phyloP scores from a whole-genome alignment of 257 asterid genomes.

The Ophiorrhiza pumila region DNA sequence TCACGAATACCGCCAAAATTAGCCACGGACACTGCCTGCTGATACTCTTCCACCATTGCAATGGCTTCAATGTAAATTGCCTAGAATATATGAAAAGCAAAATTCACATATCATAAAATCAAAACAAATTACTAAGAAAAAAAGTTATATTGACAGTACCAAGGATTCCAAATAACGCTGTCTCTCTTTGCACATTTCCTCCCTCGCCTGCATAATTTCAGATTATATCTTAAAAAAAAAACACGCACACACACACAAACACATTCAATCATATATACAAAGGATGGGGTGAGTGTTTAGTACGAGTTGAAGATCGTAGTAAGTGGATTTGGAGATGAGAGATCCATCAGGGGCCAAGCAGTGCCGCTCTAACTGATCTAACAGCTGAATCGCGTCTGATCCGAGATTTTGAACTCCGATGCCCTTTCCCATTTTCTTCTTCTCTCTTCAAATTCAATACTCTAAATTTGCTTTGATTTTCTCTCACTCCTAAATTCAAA shows the following conservation, averaged over 20 bases:
- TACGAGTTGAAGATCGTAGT: slow-evolving; percentile 81
- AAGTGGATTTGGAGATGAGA: slow-evolving; percentile 83
- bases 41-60: slow-evolving; percentile 95
- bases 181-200: slow-evolving; percentile 93
- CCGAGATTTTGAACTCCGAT: slow-evolving; percentile 57
- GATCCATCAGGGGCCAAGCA: slow-evolving; percentile 97
- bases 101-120: too few species aligned
- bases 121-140: not conserved
- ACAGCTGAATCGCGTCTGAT: slow-evolving; percentile 64
- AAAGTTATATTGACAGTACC: slow-evolving; percentile 34
- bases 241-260: not conserved
- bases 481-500: too few species aligned
- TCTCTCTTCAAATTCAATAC: not conserved
- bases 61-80: slow-evolving; percentile 83
- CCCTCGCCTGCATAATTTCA: slow-evolving; percentile 71
- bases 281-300: not conserved
- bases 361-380: slow-evolving; percentile 94
- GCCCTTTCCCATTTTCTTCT: slow-evolving; percentile 29
- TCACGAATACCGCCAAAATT: slow-evolving; percentile 77
- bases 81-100: slow-evolving; percentile 28
- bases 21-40: slow-evolving; percentile 72
- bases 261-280: not conserved
- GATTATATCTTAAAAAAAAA: not conserved
- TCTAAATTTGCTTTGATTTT: too few species aligned
- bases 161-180: slow-evolving; percentile 86